Percentiles rank a stretch among this genome's conserved stretches.
Conservation (phyloP, 23 red algal species). For the Cyanidioschyzon merolae region DNA sequence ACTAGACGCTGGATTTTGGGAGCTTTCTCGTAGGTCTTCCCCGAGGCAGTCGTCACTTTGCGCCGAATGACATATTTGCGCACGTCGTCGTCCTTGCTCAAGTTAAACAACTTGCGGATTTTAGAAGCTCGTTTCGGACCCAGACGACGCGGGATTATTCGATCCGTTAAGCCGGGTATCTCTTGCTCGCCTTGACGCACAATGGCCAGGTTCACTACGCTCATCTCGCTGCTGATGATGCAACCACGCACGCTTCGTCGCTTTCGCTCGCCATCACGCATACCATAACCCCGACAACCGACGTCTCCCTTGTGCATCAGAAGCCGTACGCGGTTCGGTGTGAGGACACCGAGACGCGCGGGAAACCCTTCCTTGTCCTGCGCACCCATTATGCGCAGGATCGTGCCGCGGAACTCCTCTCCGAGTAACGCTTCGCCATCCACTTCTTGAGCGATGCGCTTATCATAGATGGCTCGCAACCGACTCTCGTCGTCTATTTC, state of each 20-base stretch:
- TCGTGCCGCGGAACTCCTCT: constrained; percentile 82
- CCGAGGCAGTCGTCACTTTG: constrained; percentile 75
- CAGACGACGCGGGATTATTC: constrained; percentile 74
- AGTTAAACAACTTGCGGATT: constrained; percentile 97
- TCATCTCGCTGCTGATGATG: constrained; percentile 81
- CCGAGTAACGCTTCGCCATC: constrained; percentile 67
- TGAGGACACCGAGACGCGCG: constrained; percentile 91
- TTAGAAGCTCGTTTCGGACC: constrained; percentile 92
- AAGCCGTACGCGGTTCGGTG: constrained; percentile 78
- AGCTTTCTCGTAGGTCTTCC: constrained; percentile 88
- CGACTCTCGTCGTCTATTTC: constrained; percentile 92
- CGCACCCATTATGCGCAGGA: constrained; percentile 93
- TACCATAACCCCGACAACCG: constrained; percentile 86
- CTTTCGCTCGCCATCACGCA: constrained; percentile 91
- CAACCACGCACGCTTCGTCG: constrained; percentile 91
- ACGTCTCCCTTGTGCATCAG: constrained; percentile 65
- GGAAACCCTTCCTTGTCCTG: constrained; percentile 99
- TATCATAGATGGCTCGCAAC: constrained; percentile 86
- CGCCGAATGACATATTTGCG: constrained; percentile 98
- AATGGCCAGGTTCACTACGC: constrained; percentile 78
- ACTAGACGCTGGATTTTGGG: constrained; percentile 98
- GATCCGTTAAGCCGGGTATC: constrained; percentile 69
- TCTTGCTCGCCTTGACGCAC: constrained; percentile 64
- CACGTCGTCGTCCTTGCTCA: constrained; percentile 91
- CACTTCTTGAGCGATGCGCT: constrained; percentile 77